Conservation (phyloP, 2,329 filamentous ascomycete species). For the Ramularia endophylla region DNA sequence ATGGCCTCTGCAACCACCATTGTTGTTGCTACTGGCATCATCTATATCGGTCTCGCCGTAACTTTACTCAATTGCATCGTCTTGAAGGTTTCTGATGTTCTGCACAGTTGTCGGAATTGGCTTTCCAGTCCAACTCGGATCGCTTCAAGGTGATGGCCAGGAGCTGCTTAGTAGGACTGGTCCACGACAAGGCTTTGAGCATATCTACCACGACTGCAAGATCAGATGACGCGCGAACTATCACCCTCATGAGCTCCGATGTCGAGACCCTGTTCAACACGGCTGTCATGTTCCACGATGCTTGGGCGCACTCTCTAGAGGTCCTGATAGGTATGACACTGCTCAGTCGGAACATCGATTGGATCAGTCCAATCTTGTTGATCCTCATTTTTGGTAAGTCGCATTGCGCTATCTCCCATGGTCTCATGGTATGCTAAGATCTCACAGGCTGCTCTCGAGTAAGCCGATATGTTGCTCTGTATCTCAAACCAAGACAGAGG, state of each 20-base stretch:
- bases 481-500: background rate
- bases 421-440: slow-evolving; percentile 1
- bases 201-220: background rate
- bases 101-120: too few relatives aligned
- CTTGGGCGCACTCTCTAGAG: background rate
- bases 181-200: too few relatives aligned
- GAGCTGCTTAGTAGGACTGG: too few relatives aligned
- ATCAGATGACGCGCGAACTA: background rate
- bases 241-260: background rate
- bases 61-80: too few relatives aligned
- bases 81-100: too few relatives aligned
- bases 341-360: background rate
- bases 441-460: background rate
- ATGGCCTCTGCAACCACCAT: too few relatives aligned
- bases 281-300: slow-evolving; percentile 1
- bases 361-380: background rate
- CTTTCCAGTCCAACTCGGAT: too few relatives aligned
- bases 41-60: too few relatives aligned
- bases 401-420: background rate
- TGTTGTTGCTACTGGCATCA: too few relatives aligned
- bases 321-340: background rate
- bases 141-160: too few relatives aligned
- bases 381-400: slow-evolving; percentile 1
- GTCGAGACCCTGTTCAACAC: background rate
- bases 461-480: background rate